Conservation (phyloP, 257 asterid genomes). For the Solanum ossicruentum region DNA sequence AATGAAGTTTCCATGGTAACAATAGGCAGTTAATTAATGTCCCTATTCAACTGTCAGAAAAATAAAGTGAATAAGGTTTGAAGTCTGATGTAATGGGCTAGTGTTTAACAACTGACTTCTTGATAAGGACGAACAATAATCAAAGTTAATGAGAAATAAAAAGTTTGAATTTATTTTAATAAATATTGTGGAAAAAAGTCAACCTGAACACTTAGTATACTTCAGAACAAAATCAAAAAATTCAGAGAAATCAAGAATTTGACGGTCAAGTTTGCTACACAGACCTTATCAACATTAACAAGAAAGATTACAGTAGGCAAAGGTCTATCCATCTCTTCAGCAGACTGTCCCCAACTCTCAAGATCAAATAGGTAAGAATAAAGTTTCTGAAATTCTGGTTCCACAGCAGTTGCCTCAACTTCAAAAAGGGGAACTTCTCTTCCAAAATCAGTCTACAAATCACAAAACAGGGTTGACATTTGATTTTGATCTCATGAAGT, state of each 20-base stretch:
- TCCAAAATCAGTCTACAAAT: conserved; percentile 76
- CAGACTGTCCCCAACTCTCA: conserved; percentile 47
- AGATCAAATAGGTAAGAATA: conserved; percentile 78
- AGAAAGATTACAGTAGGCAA: conserved; percentile 83
- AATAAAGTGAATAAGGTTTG: background rate
- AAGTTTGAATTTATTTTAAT: background rate
- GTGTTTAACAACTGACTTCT: background rate
- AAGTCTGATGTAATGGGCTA: background rate
- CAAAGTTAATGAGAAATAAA: background rate
- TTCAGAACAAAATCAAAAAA: background rate
- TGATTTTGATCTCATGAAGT: conserved; percentile 6
- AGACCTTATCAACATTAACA: conserved; percentile 89
- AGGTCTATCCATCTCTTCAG: conserved; percentile 69
- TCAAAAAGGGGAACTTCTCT: conserved; percentile 91
- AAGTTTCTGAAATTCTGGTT: conserved; percentile 83
- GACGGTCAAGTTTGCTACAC: conserved; percentile 8
- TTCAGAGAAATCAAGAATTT: background rate
- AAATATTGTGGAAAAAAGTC: background rate
- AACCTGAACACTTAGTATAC: background rate
- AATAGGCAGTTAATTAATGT: background rate
- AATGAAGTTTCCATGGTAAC: background rate
- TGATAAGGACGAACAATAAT: background rate
- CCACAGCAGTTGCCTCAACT: conserved; percentile 86
- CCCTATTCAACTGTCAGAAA: background rate
- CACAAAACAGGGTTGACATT: conserved; percentile 7